Conservation (phyloP, 768 basidiomycete species). For the Lactarius indigo region DNA sequence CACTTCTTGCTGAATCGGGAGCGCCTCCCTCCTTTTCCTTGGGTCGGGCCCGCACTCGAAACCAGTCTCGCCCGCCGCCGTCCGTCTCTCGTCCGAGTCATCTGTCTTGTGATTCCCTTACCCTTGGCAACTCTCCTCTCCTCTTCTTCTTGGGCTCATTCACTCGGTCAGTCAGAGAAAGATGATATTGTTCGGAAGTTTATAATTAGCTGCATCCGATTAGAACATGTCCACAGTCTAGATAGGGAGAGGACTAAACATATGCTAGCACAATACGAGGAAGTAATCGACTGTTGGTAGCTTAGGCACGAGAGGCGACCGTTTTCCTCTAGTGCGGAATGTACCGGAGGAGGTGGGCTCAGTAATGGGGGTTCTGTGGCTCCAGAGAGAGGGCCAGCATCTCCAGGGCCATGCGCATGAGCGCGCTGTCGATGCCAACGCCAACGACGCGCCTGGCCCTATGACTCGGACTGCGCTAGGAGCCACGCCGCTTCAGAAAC, state of each 20-base stretch:
- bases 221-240: conserved; percentile 40
- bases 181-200: conserved; percentile 75
- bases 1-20: too few species aligned
- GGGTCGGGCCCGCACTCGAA: too few species aligned
- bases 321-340: conserved; percentile 24
- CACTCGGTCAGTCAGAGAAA: conserved; percentile 81
- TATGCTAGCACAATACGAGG: conserved; percentile 72
- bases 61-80: too few species aligned
- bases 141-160: conserved; percentile 30
- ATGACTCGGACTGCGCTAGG: conserved; percentile 62
- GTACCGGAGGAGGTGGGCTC: conserved; percentile 18
- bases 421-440: conserved; percentile 77
- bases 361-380: conserved; percentile 47
- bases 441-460: conserved; percentile 67
- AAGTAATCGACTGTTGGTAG: conserved; percentile 50
- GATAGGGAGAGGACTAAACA: conserved; percentile 70
- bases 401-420: conserved; percentile 73
- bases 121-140: too few species aligned
- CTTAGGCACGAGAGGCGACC: neutral
- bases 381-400: conserved; percentile 67
- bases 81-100: too few species aligned
- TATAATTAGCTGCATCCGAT: conserved; percentile 24
- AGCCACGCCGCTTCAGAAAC: neutral
- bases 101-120: too few species aligned
- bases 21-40: too few species aligned